A percentile compares a stretch with the other conserved stretches of the same genome.
phyloP scores from a whole-genome alignment of 768 basidiomycete species.

The Sarcomyxa edulis region DNA sequence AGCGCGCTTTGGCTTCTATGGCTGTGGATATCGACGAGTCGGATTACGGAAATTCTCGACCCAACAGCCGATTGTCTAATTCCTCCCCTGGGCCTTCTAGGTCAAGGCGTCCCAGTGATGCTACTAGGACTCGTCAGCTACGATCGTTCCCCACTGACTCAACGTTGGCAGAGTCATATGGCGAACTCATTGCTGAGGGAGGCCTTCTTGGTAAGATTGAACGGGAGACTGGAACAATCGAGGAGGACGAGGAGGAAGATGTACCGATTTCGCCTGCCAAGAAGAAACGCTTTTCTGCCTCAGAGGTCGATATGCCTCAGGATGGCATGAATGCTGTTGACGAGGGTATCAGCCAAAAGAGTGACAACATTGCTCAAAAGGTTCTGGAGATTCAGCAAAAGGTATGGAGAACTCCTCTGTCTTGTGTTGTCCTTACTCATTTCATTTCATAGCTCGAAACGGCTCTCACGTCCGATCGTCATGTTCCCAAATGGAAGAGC shows the following conservation, averaged over 20 bases:
- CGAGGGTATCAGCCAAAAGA: slow-evolving; percentile 77
- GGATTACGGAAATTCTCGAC: slow-evolving; percentile 67
- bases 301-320: slow-evolving; percentile 55
- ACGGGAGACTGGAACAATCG: slow-evolving; percentile 46
- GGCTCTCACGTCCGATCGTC: slow-evolving; percentile 61
- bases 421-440: slow-evolving; percentile 2
- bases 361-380: slow-evolving; percentile 84
- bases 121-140: slow-evolving; percentile 44
- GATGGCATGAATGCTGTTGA: slow-evolving; percentile 86
- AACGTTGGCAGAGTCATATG: slow-evolving; percentile 68
- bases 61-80: slow-evolving; percentile 60
- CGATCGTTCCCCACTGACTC: slow-evolving; percentile 78
- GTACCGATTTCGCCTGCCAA: slow-evolving; percentile 34
- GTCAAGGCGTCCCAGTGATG: slow-evolving; percentile 60
- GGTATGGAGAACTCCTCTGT: slow-evolving; percentile 34
- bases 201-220: slow-evolving; percentile 28
- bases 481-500: slow-evolving; percentile 32
- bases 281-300: slow-evolving; percentile 79
- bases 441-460: slow-evolving; percentile 55
- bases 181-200: slow-evolving; percentile 35
- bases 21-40: slow-evolving; percentile 75
- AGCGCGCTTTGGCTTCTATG: slow-evolving; percentile 81
- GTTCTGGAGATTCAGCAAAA: slow-evolving; percentile 89
- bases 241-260: slow-evolving; percentile 56
- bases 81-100: slow-evolving; percentile 43